phyloP scores from a whole-genome alignment of 441 rosid species.

The Omphalea diandra region DNA sequence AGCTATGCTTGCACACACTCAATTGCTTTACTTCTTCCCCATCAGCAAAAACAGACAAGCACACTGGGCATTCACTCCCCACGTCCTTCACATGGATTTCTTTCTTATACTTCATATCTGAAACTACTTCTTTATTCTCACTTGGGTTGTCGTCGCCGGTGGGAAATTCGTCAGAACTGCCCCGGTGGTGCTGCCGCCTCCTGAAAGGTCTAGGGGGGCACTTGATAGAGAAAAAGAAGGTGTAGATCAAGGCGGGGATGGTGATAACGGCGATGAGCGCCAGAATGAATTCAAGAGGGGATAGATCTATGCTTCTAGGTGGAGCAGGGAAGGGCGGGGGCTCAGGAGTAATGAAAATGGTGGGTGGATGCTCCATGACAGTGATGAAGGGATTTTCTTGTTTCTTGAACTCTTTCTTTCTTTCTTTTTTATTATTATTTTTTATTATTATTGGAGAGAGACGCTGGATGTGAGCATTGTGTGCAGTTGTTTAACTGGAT shows the following conservation, averaged over 20 bases:
- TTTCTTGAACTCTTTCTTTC: neutral
- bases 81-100: slow-evolving; percentile 47
- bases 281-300: slow-evolving; percentile 69
- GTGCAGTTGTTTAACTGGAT: no score
- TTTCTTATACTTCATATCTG: slow-evolving; percentile 39
- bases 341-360: slow-evolving; percentile 35
- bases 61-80: slow-evolving; percentile 74
- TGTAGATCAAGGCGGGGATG: slow-evolving; percentile 67
- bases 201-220: slow-evolving; percentile 40
- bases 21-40: slow-evolving; percentile 60
- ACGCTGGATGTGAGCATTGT: no score
- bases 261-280: slow-evolving; percentile 66
- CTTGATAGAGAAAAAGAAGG: slow-evolving; percentile 53
- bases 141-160: neutral
- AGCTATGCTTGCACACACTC: slow-evolving; percentile 65
- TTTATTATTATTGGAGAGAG: neutral
- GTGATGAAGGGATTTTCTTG: neutral
- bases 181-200: slow-evolving; percentile 18
- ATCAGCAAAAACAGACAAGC: slow-evolving; percentile 55
- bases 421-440: neutral
- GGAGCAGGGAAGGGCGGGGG: slow-evolving; percentile 59
- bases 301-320: slow-evolving; percentile 51
- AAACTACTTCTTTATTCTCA: slow-evolving; percentile 18
- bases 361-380: slow-evolving; percentile 39
- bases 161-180: neutral